Evolutionary conservation across 441 rosid genomes (phyloP), one percentile per base, ranked within the genome.

Genomic region (Populus tomentosa): DNA sequence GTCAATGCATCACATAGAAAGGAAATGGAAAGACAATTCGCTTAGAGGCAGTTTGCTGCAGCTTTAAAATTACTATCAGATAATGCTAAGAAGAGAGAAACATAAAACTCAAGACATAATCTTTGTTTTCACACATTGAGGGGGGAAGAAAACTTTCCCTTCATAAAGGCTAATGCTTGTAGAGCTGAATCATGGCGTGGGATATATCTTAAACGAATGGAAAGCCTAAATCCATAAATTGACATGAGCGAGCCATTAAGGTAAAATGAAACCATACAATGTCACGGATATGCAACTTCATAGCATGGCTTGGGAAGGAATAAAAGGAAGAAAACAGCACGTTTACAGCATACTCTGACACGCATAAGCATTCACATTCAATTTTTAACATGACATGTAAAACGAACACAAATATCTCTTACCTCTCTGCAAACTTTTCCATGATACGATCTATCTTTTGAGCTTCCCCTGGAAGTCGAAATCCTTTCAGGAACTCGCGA

Each of bases 341-440:
- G 1, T 42, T 42, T 10, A 42, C 53, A 42, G 53, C 16, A 42
- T 42, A 13, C 4, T 42, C 16, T 42, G 53, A 42, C 16, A 42
- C 4, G 16, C 53, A 42, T 42, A 38, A 10, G 53, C 16, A 42
- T 42, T 42, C 53, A 42, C 53, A 11, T 42, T 10, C 18, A 3
- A 11, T 42, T 42, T 42, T 11, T 42, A 11, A 42, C 53, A 4
- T 42, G 53, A 38, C 2, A 38, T 1, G 2, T 11, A 10, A 42
- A 42, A 42, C 53, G 3, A 42, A 42, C 16, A 42, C 10, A 42
- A 42, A 42, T 42, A 42, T 42, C 53, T 42, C 38, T 78, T 88
- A 97, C 99, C 99, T 89, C 86, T 97, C 98, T 75, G 99, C 98
- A 85, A 97, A 97, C 81, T 97, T 97, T 82, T 97, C 99, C 98